Conservation (phyloP, 495 filamentous ascomycete genomes). For the Tuber borchii region DNA sequence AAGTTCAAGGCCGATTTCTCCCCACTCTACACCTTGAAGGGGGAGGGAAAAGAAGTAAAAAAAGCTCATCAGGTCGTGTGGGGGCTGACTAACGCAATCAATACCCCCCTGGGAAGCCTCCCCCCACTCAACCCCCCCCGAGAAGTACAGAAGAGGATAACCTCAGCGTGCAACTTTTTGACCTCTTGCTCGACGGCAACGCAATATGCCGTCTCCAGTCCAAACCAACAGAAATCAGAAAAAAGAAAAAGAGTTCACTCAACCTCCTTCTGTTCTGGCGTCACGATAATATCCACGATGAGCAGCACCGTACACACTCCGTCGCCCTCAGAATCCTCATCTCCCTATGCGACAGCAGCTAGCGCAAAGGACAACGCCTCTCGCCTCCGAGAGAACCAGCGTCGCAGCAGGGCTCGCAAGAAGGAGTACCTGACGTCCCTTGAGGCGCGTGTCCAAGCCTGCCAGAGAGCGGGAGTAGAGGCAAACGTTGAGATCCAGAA, state of each 20-base stretch:
- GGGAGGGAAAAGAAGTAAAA: not conserved
- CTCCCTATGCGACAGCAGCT: not conserved
- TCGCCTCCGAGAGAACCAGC: conserved; percentile 72
- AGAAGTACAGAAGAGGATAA: not conserved
- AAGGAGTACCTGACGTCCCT: conserved; percentile 70
- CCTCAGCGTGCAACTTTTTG: not conserved
- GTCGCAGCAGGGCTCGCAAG: conserved; percentile 65
- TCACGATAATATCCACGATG: not conserved
- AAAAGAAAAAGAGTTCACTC: not conserved
- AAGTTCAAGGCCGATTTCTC: not conserved
- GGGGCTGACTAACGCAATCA: not conserved
- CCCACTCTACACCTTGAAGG: not conserved
- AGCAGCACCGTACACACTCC: conserved; percentile 6
- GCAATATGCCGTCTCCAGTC: conserved; percentile 1
- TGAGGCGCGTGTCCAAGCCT: conserved; percentile 57
- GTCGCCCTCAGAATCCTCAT: conserved; percentile 5
- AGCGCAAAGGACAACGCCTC: conserved; percentile 33
- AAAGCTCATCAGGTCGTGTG: not conserved
- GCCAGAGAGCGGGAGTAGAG: conserved; percentile 54
- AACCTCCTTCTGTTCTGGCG: not conserved
- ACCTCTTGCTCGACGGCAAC: not conserved
- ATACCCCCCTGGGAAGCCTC: not conserved
- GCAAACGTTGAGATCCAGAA: conserved; percentile 58
- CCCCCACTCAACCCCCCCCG: not conserved
- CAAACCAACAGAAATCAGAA: not conserved